A percentile compares a stretch with the other conserved stretches of the same genome.
Evolutionary conservation across 2,329 filamentous ascomycete species (phyloP).

Genomic region (Nigrograna mackinnonii): DNA sequence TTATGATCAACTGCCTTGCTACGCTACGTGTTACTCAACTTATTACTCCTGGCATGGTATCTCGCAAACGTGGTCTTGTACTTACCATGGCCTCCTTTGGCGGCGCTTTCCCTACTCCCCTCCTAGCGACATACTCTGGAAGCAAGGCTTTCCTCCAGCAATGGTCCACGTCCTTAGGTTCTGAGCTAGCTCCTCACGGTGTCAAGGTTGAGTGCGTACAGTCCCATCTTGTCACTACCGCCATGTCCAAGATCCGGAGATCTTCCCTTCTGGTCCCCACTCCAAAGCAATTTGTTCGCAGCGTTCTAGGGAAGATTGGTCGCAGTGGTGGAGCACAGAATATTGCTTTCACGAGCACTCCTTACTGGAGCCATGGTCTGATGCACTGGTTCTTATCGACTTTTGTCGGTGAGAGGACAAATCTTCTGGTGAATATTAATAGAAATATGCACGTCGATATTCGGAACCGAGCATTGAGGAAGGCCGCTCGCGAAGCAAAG

Average conservation of each 20-base stretch:
- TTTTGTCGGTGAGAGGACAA: constrained; percentile 62
- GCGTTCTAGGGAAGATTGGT: constrained; percentile 80
- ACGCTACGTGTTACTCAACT: constrained; percentile 88
- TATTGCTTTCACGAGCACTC: constrained; percentile 82
- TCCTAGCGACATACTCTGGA: constrained; percentile 93
- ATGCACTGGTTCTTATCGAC: constrained; percentile 80
- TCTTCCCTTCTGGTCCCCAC: constrained; percentile 78
- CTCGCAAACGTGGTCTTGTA: constrained; percentile 84
- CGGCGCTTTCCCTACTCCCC: constrained; percentile 87
- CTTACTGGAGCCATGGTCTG: constrained; percentile 88
- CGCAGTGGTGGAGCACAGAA: constrained; percentile 75
- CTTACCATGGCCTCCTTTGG: constrained; percentile 98
- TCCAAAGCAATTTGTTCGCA: constrained; percentile 79
- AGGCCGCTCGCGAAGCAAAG: constrained; percentile 81
- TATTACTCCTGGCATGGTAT: constrained; percentile 80
- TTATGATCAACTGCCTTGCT: constrained; percentile 92
- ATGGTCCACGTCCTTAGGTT: constrained; percentile 85
- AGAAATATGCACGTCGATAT: constrained; percentile 80
- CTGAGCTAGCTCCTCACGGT: constrained; percentile 78
- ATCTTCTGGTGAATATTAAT: constrained; percentile 63
- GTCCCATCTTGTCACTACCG: constrained; percentile 89
- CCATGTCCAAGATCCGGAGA: constrained; percentile 94
- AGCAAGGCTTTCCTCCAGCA: constrained; percentile 98
- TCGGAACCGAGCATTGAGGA: constrained; percentile 78
- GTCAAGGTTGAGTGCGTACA: constrained; percentile 91